Evolutionary conservation across 441 rosid genomes (phyloP), one percentile per base, ranked within the genome.

Genomic region (Populus tomentosa): DNA sequence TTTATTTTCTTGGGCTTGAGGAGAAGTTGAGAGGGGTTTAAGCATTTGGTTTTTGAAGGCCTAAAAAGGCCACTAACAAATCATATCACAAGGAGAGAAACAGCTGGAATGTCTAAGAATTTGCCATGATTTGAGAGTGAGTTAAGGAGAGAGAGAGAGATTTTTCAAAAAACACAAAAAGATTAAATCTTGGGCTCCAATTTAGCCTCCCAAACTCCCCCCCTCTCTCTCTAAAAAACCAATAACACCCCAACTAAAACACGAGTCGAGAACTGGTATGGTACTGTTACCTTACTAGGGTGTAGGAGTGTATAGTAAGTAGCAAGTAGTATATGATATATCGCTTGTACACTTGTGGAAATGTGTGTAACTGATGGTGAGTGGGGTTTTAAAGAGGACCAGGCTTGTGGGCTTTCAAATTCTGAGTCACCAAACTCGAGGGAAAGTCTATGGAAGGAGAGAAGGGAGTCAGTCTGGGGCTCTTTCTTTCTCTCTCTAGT

Each of bases 91-190:
- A 75, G 73, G 30, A 72, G 50, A 53, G 79, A 81, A 76, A 83
- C 69, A 81, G 86, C 76, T 32, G 65, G 66, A 74, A 70, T 38
- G 77, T 65, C 75, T 67, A 67, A 82, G 83, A 82, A 65, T 42
- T 70, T 30, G 82, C 83, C 87, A 83, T 83, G 87, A 84, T 81
- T 85, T 78, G 21, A 62, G 85, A 83, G 87, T 21, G 74, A 85
- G 86, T 84, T 77, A 80, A 80, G 87, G 88, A 69, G 68, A 73
- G 70, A 56, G 70, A 56, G 30, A 28, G 30, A 28, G 30, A 28
- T 28, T 28, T 28, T 28, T 28, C 30, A 28, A 28, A 28, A 28
- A 28, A 28, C 30, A 28, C 30, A 28, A 28, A 28, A 28, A 28
- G 30, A 28, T 28, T 28, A 28, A 28, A 28, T 28, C 30, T 28